Conservation (phyloP, 2,329 filamentous ascomycete species). For the Colletotrichum lini region DNA sequence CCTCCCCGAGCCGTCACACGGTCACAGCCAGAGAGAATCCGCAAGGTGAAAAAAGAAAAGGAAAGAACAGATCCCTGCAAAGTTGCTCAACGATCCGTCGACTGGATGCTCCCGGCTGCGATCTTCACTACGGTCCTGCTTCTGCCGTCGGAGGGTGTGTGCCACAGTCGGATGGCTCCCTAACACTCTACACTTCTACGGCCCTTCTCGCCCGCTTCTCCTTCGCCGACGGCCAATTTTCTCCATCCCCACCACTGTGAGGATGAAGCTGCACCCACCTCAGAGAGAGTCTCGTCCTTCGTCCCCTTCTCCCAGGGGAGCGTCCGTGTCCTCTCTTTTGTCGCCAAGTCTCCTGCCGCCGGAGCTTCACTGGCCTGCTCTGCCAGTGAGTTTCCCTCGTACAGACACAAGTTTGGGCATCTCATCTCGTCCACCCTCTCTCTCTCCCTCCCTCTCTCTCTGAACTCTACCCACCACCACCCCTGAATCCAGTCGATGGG, state of each 20-base stretch:
- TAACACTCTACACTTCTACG: conserved; percentile 6
- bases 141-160: conserved; percentile 6
- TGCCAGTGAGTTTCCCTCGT: conserved; percentile 18
- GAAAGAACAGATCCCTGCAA: background rate
- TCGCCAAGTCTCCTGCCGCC: conserved; percentile 5
- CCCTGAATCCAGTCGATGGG: conserved; percentile 27
- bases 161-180: conserved; percentile 5
- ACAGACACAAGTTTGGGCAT: conserved; percentile 10
- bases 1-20: background rate
- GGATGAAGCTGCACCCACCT: conserved; percentile 33
- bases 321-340: conserved; percentile 1
- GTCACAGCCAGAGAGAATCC: background rate
- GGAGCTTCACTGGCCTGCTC: conserved; percentile 18
- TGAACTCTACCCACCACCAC: too few relatives aligned
- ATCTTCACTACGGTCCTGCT: conserved; percentile 28
- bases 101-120: conserved; percentile 1
- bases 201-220: conserved; percentile 21
- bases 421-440: conserved; percentile 2
- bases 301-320: conserved; percentile 12
- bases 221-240: conserved; percentile 17
- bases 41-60: too few relatives aligned
- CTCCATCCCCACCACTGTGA: conserved; percentile 19
- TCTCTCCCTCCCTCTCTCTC: too few relatives aligned
- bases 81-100: background rate
- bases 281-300: conserved; percentile 14